Percentiles rank a stretch among this genome's conserved stretches.
phyloP scores from a whole-genome alignment of 139 green algal species.

The Tetradesmus lagerheimii region DNA sequence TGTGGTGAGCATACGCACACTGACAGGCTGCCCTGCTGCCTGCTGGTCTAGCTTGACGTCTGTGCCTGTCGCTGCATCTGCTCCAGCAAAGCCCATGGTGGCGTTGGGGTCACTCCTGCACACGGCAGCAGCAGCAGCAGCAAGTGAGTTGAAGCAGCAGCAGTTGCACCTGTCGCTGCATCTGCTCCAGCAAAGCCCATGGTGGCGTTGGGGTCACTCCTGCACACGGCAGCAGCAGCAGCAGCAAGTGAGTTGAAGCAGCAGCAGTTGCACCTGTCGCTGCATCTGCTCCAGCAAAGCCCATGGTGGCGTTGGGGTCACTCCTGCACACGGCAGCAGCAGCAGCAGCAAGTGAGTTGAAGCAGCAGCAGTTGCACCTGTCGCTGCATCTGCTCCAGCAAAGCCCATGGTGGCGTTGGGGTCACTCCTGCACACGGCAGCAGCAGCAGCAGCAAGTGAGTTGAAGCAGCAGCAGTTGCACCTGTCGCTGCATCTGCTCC shows the following conservation, averaged over 20 bases:
- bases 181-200: conserved; percentile 58
- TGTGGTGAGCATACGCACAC: conserved; percentile 40
- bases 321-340: conserved; percentile 52
- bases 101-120: conserved; percentile 66
- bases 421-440: conserved; percentile 58
- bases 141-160: neutral
- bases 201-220: conserved; percentile 64
- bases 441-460: conserved; percentile 5
- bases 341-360: neutral
- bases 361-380: neutral
- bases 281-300: conserved; percentile 59
- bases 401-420: conserved; percentile 55
- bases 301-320: conserved; percentile 57
- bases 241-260: neutral
- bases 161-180: conserved; percentile 16
- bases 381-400: conserved; percentile 54
- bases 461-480: neutral
- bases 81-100: conserved; percentile 57
- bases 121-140: neutral
- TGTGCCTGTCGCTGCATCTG: conserved; percentile 53
- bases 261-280: neutral
- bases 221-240: conserved; percentile 28
- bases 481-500: conserved; percentile 51
- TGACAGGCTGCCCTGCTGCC: conserved; percentile 62
- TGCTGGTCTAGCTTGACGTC: conserved; percentile 47